Percentiles rank a stretch among this genome's conserved stretches.
phyloP scores from a whole-genome alignment of 441 rosid genomes.

The Erysimum cheiri region DNA sequence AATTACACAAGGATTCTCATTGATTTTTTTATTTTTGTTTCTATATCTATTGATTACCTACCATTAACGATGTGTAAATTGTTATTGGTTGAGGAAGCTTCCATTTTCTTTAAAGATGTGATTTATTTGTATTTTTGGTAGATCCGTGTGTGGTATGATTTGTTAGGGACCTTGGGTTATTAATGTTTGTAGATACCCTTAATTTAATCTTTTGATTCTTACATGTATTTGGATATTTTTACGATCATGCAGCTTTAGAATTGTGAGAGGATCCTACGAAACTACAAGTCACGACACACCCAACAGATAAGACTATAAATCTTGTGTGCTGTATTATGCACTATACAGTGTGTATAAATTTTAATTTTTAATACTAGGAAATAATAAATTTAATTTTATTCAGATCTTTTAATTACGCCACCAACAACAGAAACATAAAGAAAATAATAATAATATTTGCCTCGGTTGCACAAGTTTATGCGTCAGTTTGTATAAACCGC shows the following conservation, averaged over 20 bases:
- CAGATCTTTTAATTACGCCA: no score
- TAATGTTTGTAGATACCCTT: neutral
- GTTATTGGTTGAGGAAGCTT: neutral
- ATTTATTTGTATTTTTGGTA: neutral
- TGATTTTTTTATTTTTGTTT: neutral
- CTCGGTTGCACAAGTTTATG: neutral
- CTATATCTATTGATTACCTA: constrained; percentile 7
- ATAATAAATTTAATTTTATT: no score
- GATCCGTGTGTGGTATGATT: neutral
- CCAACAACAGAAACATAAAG: no score
- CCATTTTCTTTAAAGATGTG: neutral
- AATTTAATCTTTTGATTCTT: no score
- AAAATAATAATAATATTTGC: no score
- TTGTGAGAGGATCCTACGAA: constrained; percentile 7
- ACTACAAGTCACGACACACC: neutral
- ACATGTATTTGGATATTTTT: neutral
- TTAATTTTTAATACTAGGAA: no score
- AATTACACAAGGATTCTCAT: constrained; percentile 18
- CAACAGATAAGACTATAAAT: neutral
- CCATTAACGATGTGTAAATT: constrained; percentile 9
- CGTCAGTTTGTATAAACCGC: neutral
- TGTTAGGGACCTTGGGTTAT: neutral
- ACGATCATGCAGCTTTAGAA: neutral
- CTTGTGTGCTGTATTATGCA: no score
- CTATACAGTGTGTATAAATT: no score